Conservation (phyloP, 768 basidiomycete genomes). For the Phylloporus arenicola region DNA sequence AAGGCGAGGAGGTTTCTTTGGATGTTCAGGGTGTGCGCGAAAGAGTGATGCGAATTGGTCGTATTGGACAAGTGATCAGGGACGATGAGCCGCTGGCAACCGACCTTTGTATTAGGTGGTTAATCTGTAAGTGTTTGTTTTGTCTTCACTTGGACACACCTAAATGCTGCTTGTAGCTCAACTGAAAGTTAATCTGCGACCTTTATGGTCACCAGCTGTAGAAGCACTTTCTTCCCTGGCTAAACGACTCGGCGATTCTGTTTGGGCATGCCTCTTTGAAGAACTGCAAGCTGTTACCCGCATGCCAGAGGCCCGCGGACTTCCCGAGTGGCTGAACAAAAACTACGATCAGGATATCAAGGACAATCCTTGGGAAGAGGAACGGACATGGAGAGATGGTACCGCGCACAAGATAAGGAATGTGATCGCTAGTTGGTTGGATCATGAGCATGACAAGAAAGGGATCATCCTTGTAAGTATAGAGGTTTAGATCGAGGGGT, state of each 20-base stretch:
- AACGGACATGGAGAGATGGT: constrained; percentile 73
- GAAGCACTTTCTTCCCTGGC: constrained; percentile 54
- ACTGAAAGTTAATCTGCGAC: constrained; percentile 88
- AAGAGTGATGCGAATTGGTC: constrained; percentile 69
- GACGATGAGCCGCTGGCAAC: constrained; percentile 49
- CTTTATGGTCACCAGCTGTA: constrained; percentile 81
- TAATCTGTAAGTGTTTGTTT: constrained; percentile 50
- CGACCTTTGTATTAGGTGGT: constrained; percentile 65
- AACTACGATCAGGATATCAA: constrained; percentile 16
- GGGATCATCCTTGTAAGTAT: constrained; percentile 33
- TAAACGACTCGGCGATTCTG: constrained; percentile 55
- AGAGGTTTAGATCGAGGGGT: neutral
- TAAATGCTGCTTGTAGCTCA: constrained; percentile 51
- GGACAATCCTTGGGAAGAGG: constrained; percentile 51
- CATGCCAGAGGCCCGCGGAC: neutral
- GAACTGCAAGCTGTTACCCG: constrained; percentile 44
- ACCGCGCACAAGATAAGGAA: constrained; percentile 56
- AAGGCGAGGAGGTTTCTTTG: constrained; percentile 76
- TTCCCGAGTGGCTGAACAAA: constrained; percentile 26
- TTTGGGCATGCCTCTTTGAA: constrained; percentile 67
- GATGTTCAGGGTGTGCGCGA: constrained; percentile 82
- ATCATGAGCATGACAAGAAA: constrained; percentile 22
- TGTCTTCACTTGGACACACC: neutral
- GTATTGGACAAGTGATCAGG: constrained; percentile 57
- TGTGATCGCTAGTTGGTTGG: constrained; percentile 46